Evolutionary conservation across 202 grass and related monocot species (phyloP), one percentile per base, ranked within the genome.

Genomic region (Zizania palustris): DNA sequence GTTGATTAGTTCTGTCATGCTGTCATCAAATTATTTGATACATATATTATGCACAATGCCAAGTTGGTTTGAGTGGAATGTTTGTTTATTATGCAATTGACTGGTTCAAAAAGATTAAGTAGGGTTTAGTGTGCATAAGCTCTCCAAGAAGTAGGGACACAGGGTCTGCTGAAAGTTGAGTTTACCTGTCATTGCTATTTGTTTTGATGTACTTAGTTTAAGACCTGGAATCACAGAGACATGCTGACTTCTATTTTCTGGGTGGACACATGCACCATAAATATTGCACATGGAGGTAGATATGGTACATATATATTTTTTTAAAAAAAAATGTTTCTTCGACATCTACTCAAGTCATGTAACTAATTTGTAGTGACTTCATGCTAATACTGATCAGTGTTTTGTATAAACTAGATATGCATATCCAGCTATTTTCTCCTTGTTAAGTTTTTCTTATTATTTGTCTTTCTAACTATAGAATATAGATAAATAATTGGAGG

Each of bases 211-310:
- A 75, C 36, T 46, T 60, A 11, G 46, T 49, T 22, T 71, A 14
- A 8, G 22, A 75, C 41, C 21, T 18, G 18, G 20, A 61, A 75
- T 45, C 45, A 3, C 7, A 7, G 7, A 61, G n/a, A 41, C 18
- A 33, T 43, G 1, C n/a, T 70, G n/a, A 40, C 65, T 63, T 80
- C 11, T 61, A 19, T 71, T 73, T 18, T 80, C 45, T 54, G 69
- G 16, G 28, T 63, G 51, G 57, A 63, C 11, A 28, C 5, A 64
- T 53, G 10, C 35, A 49, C 44, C 44, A 80, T 69, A n/a, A 67
- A 6, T 63, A 45, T n/a, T 69, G 37, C 20, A 21, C 53, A 22
- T 67, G 36, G 36, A 39, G 14, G 49, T 83, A 3, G 13, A 11
- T 9, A 48, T 69, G 13, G 37, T 56, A 11, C 18, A 74, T 77